Evolutionary conservation across 177 flowering plant species (phyloP).

Genomic region (Vitis hybrid): DNA sequence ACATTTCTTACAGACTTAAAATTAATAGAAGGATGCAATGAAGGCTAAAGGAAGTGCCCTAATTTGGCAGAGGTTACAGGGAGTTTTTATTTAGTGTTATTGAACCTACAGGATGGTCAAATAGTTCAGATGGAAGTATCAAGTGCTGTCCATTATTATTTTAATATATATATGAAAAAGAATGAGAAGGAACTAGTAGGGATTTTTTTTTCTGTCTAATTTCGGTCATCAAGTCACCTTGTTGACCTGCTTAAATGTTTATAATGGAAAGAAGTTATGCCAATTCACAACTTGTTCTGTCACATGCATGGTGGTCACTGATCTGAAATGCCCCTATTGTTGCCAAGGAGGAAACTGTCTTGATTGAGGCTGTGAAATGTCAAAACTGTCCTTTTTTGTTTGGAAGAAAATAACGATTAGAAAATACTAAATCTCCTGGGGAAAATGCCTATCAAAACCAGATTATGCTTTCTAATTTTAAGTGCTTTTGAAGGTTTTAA

Average conservation of each 20-base stretch:
- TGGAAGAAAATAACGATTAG: background rate
- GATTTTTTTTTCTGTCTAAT: no score
- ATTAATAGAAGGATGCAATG: no score
- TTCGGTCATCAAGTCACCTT: background rate
- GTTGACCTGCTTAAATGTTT: background rate
- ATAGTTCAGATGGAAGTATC: no score
- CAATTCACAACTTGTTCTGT: background rate
- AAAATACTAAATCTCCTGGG: background rate
- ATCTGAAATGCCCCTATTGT: background rate
- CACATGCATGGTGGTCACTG: background rate
- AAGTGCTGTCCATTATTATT: no score
- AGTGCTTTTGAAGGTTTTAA: background rate
- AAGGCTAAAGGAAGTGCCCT: no score
- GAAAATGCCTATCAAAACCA: background rate
- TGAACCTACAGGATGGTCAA: no score
- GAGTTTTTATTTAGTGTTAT: no score
- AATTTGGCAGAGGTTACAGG: no score
- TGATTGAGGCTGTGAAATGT: background rate
- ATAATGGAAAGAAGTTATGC: no score
- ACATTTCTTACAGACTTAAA: no score
- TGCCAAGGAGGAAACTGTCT: background rate
- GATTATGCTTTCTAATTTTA: background rate
- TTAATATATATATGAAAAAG: no score
- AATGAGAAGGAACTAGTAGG: no score
- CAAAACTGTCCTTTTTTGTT: background rate